Conservation (phyloP, 164 flowering plant genomes). For the Vitis labrusca region DNA sequence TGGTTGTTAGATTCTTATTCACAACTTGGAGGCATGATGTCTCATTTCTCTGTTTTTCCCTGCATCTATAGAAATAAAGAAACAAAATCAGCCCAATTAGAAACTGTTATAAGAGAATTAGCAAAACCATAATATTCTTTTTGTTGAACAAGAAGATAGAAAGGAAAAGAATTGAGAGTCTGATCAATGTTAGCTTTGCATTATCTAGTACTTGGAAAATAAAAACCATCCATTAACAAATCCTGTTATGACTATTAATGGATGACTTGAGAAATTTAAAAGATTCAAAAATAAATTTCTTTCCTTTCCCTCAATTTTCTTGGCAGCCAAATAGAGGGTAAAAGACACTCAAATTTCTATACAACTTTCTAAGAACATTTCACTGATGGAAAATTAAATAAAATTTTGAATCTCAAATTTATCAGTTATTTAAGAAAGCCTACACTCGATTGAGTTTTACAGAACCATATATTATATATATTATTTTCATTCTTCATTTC, state of each 20-base stretch:
- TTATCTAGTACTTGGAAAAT: no score
- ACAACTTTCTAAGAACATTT: no score
- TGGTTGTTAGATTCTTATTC: slow-evolving; percentile 57
- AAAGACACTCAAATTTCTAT: background rate
- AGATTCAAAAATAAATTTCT: background rate
- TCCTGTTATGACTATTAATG: background rate
- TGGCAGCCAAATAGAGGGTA: background rate
- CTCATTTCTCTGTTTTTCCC: slow-evolving; percentile 68
- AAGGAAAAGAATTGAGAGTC: background rate
- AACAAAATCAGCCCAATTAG: background rate
- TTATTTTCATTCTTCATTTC: background rate
- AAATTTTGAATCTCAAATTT: background rate
- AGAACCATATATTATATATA: no score
- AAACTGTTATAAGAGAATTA: background rate
- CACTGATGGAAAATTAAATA: background rate
- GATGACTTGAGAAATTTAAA: background rate
- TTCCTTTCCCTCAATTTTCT: background rate
- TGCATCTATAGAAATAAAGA: slow-evolving; percentile 38
- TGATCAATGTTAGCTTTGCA: no score
- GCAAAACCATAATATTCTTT: background rate
- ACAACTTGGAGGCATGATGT: slow-evolving; percentile 60
- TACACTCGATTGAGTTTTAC: background rate
- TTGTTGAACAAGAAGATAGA: no score
- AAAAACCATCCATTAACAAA: background rate
- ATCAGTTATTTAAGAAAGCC: background rate